phyloP scores from a whole-genome alignment of 2,329 filamentous ascomycete genomes.

The Botrytis galanthina region DNA sequence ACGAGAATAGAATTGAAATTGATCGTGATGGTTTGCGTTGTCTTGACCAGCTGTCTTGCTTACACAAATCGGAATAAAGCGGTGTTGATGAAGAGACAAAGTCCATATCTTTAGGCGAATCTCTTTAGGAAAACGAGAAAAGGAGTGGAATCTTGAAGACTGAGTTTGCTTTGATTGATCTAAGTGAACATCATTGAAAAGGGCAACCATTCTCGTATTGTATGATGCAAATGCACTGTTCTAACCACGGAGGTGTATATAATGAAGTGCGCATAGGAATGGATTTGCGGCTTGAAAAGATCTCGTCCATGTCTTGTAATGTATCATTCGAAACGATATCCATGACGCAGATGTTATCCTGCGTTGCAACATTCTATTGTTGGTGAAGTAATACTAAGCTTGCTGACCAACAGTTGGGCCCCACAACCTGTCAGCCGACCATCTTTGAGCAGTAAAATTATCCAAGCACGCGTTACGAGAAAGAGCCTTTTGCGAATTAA shows the following conservation, averaged over 20 bases:
- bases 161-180: not conserved
- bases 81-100: not conserved
- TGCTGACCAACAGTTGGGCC: not conserved
- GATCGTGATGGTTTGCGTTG: not conserved
- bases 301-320: not conserved
- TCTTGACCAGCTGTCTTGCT: not conserved
- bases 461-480: not conserved
- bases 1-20: not conserved
- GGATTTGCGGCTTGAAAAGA: not conserved
- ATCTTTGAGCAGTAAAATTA: no score
- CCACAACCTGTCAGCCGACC: not conserved
- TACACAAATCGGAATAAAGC: not conserved
- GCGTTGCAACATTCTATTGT: not conserved
- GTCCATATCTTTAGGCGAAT: not conserved
- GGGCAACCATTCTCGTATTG: not conserved
- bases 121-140: not conserved
- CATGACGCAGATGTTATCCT: not conserved
- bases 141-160: not conserved
- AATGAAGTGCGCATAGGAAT: not conserved
- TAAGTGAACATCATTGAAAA: not conserved
- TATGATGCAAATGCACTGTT: not conserved
- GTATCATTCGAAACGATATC: no score
- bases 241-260: no score
- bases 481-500: not conserved
- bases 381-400: not conserved